Percentiles rank a stretch among this genome's conserved stretches.
phyloP scores from a whole-genome alignment of 345 rosid genomes.

The Trapa incisa region DNA sequence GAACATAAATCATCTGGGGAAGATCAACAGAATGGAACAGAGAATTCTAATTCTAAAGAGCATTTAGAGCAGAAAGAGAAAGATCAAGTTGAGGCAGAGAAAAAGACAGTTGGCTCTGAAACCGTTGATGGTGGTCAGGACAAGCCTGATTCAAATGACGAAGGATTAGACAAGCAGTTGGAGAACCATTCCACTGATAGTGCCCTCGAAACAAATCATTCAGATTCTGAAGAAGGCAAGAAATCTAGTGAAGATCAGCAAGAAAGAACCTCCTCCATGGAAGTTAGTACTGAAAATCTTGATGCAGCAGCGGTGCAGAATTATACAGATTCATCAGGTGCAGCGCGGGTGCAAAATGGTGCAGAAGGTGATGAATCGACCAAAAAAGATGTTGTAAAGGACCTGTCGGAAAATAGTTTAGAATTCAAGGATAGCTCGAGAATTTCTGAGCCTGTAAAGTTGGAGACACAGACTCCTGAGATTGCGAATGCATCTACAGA shows the following conservation, averaged over 20 bases:
- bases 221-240: conserved; percentile 5
- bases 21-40: conserved; percentile 14
- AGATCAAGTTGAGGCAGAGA: conserved; percentile 11
- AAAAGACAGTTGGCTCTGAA: conserved; percentile 12
- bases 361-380: conserved; percentile 18
- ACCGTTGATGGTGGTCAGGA: conserved; percentile 4
- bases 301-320: conserved; percentile 12
- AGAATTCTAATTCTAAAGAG: conserved; percentile 17
- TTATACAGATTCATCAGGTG: conserved; percentile 8
- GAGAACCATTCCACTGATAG: not conserved
- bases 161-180: not conserved
- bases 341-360: conserved; percentile 17
- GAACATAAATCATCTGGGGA: conserved; percentile 28
- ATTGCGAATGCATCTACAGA: conserved; percentile 3
- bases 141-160: conserved; percentile 2
- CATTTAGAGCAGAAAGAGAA: conserved; percentile 24
- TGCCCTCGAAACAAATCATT: not conserved
- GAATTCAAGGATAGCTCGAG: conserved; percentile 18
- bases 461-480: conserved; percentile 16
- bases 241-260: conserved; percentile 2
- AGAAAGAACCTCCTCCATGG: not conserved
- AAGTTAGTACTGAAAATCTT: not conserved
- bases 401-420: conserved; percentile 25
- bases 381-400: conserved; percentile 20
- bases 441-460: conserved; percentile 13